These are phyloP conservation scores for Lindgomyces ingoldianus DNA, from an alignment of 495 filamentous ascomycete species.

Conservation along the genomic window DNA sequence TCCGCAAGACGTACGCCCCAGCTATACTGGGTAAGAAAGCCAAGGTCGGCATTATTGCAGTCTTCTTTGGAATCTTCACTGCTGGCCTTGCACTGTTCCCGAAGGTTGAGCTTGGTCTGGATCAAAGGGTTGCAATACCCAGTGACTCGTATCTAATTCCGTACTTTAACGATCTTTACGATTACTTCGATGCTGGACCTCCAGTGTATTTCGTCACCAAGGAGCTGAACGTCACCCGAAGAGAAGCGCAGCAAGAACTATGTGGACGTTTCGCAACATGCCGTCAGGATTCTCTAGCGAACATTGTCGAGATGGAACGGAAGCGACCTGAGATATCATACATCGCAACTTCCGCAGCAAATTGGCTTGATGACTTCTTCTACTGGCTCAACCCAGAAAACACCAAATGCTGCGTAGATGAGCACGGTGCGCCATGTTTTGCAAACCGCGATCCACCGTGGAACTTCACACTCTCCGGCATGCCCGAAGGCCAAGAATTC, in stretches of 20 bases:
- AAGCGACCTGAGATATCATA: constrained; percentile 89
- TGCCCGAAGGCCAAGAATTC: constrained; percentile 92
- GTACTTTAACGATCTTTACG: constrained; percentile 93
- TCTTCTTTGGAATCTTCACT: constrained; percentile 87
- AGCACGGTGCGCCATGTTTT: constrained; percentile 71
- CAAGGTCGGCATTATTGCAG: constrained; percentile 70
- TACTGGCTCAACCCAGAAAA: constrained; percentile 89
- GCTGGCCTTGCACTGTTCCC: constrained; percentile 82
- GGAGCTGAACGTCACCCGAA: constrained; percentile 72
- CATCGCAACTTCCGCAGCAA: constrained; percentile 86
- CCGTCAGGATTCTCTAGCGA: constrained; percentile 76
- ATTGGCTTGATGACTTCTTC: constrained; percentile 96
- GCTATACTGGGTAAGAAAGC: constrained; percentile 72
- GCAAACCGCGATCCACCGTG: constrained; percentile 70
- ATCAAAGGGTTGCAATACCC: constrained; percentile 91
- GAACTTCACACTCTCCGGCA: constrained; percentile 84
- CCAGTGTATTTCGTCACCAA: constrained; percentile 95
- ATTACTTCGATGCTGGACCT: constrained; percentile 86
- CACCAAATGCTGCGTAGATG: constrained; percentile 70
- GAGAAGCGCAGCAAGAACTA: constrained; percentile 74
- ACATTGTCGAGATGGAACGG: constrained; percentile 86
- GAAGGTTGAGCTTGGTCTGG: constrained; percentile 79
- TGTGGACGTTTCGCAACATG: constrained; percentile 92
- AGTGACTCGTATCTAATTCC: constrained; percentile 88
- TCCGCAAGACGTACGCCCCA: constrained; percentile 85